Base-by-base conservation (phyloP, 805 yeast genomes). In the Lachancea dasiensis region DNA sequence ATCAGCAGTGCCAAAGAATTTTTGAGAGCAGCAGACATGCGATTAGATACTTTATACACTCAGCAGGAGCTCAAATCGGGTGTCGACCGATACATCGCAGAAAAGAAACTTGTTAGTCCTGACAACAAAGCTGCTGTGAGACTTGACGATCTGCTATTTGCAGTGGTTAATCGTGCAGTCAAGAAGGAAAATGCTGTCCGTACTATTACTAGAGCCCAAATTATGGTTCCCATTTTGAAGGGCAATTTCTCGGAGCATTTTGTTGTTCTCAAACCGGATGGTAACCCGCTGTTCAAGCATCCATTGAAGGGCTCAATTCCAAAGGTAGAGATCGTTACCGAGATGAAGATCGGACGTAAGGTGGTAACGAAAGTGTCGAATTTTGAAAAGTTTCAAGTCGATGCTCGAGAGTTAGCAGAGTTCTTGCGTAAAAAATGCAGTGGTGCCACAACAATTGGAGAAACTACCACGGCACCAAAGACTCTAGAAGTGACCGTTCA, bases 291-390 rank as follows among this genome's bases (percentile, higher is more conserved):
- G 0, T 73, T 72, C 17, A 50, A 51, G 34, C 49, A 56, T 13
- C 70, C 81, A 5, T 54, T 60, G 20, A 83, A 70, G 45, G 97
- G 97, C 2, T 60, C 64, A 1, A 67, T 79, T 1, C 95, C 95
- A 7, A 71, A 66, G 30, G 71, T 90, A 27, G 62, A 69, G 27
- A 72, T 92, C 10, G 60, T 75, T 7, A 79, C 87, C 7, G 92
- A 85, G 54, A 73, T 76, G 44, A 82, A 84, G 48, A 78, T 82
- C 43, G 95, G 97, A 1, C 70, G 94, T 38, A 90, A 87, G 56
- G 66, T 79, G 4, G 74, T 87, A 13, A 90, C 97, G 0, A 68
- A 78, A 24, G 73, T 89, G 1, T 67, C 72, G 13, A 81, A 85
- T 42, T 69, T 84, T 44, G 95, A 85, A 43, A 64, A 66, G 5